Base-by-base conservation (phyloP, 352 stramenopile genomes). In the Saprolegnia parasitica region DNA sequence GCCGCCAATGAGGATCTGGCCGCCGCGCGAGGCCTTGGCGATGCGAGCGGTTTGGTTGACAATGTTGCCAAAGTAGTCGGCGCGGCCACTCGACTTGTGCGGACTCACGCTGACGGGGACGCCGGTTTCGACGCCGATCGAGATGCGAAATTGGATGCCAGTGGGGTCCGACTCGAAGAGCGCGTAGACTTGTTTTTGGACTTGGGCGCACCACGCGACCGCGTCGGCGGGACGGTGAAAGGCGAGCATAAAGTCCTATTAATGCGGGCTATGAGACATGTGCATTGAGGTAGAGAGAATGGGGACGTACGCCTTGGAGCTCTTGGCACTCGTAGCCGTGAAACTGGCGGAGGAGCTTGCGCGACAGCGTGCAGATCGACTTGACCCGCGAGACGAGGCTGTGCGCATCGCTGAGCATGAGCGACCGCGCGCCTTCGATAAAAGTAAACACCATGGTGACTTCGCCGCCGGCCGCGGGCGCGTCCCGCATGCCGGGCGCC, bases 361-460 rank as follows among this genome's bases (percentile, higher is more conserved):
- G 81, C 21, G 87, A 86, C 1, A 93, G 76, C 60, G 84, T 83
- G 74, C 87, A 95, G 42, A 95, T 77, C 20, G 75, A 87, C 74
- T 95, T 95, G 58, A 95, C 91, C 0, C 87, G 84, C 56, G 91
- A 85, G 15, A 87, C 85, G 29, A 95, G 80, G 47, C 91, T 81
- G 73, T 95, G 84, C 0, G 87, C 87, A 65, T 95, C 84, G 61
- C 77, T 89, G 8, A 87, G 84, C 71, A 95, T 86, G 13, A 95
- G 78, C 10, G 85, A 84, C 0, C 86, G 81, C 49, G 86, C 85
- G 20, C 85, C 85, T 82, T 95, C 87, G 37, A 95, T 94, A 65
- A 94, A 95, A 18, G 87, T 95, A 55, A 95, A 95, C 24, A 95
- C 87, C 85, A 95, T 94, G 8, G 86, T 94, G 23, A 95, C 80